Base-by-base conservation (phyloP, 768 basidiomycete species). In the Dendrothele bispora region DNA sequence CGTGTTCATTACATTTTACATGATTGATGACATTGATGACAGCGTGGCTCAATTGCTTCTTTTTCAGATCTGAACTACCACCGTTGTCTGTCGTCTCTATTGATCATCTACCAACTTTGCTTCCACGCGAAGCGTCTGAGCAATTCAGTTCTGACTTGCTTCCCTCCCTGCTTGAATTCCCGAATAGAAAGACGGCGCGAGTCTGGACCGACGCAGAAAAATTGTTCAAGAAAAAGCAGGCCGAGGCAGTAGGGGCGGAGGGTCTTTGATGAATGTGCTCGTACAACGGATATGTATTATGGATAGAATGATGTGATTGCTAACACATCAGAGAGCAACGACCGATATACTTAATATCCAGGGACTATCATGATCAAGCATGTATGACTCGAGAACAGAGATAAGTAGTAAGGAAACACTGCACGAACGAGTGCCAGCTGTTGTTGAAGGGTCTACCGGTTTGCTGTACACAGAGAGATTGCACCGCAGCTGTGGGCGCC, bases 51-150 rank as follows among this genome's bases (percentile, higher is more conserved):
- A n/a, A n/a, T n/a, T n/a, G n/a, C n/a, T 38, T 17, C 27, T 20
- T 25, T 38, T 49, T 36, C 57, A 88, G 88, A 49, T 44, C 71
- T 39, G 83, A 73, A 25, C 80, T 83, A 49, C 87, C 89, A 6
- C 66, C 82, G 7, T 66, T 98, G 54, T 85, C 83, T 6, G 89
- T 98, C 53, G 82, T 97, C 54, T 94, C 97, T 12, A 98, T 99
- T 52, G 97, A 98, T 69, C 95, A 98, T 63, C 75, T 98, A 53
- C 97, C 97, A 8, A 97, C 95, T 22, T 72, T 98, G 49, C 78
- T 99, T 28, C 97, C 97, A 20, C 79, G 97, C 40, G 97, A 99
- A 67, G 88, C 95, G 4, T 97, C 94, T 1, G 95, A 99, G 67
- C 94, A 97, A 61, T 98, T 98, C 71, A 94, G 91, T 59, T 57